Percentiles rank a stretch among this genome's conserved stretches.
phyloP scores from a whole-genome alignment of 2,329 filamentous ascomycete genomes.

The Cladosporium phlei region DNA sequence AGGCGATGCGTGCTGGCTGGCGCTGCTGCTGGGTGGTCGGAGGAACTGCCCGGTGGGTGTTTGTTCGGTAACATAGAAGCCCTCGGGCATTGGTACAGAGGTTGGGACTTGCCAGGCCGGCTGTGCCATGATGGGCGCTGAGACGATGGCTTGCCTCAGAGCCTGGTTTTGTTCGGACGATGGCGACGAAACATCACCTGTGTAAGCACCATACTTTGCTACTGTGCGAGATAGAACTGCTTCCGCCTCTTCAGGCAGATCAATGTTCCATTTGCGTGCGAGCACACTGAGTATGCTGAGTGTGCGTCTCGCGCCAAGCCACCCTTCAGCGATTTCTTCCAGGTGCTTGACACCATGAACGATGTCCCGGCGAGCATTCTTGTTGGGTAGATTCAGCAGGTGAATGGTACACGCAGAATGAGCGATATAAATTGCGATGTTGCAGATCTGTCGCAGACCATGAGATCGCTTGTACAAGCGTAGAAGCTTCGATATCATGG shows the following conservation, averaged over 20 bases:
- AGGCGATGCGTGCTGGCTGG: constrained; percentile 18
- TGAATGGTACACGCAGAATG: constrained; percentile 95
- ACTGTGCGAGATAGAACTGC: constrained; percentile 73
- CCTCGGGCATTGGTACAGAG: background rate
- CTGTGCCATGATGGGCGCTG: background rate
- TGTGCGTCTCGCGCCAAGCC: constrained; percentile 82
- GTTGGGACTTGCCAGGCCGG: background rate
- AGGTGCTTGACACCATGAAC: constrained; percentile 85
- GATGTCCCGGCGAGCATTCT: constrained; percentile 83
- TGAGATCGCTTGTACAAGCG: constrained; percentile 90
- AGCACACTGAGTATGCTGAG: constrained; percentile 80
- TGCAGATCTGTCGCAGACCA: constrained; percentile 87
- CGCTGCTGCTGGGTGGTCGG: constrained; percentile 4
- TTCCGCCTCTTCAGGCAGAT: constrained; percentile 77
- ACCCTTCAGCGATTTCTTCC: constrained; percentile 92
- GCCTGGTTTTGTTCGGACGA: constrained; percentile 8
- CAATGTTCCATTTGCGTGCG: constrained; percentile 82
- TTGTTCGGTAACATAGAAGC: background rate
- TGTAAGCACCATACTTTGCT: constrained; percentile 70
- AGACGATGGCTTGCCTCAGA: background rate
- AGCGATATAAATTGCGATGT: constrained; percentile 91
- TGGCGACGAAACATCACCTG: constrained; percentile 57
- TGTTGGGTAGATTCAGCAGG: constrained; percentile 85
- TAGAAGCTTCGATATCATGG: constrained; percentile 87
- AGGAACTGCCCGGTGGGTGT: background rate